Percentiles rank a stretch among this genome's conserved stretches.
Evolutionary conservation across 768 basidiomycete genomes (phyloP).

Genomic region (Infundibulicybe gibba): DNA sequence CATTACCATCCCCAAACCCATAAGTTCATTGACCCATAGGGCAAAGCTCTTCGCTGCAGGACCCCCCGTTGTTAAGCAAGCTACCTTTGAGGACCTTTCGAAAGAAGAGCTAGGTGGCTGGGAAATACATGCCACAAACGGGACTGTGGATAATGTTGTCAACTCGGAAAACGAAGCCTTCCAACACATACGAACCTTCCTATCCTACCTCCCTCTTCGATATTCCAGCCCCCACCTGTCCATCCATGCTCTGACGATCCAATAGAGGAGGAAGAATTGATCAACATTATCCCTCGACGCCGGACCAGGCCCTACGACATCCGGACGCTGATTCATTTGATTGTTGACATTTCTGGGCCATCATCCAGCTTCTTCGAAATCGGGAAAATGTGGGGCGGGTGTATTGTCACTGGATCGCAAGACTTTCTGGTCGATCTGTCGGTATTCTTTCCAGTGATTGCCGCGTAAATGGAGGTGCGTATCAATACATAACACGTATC

Average conservation of each 20-base stretch:
- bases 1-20: not conserved
- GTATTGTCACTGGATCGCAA: constrained; percentile 36
- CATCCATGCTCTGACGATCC: constrained; percentile 15
- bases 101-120: constrained; percentile 32
- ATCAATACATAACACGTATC: not conserved
- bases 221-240: constrained; percentile 30
- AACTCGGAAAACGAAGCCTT: constrained; percentile 33
- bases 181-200: constrained; percentile 27
- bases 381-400: constrained; percentile 31
- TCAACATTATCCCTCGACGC: constrained; percentile 32
- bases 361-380: constrained; percentile 14
- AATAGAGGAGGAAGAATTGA: constrained; percentile 29
- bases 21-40: not conserved
- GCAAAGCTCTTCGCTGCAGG: constrained; percentile 26
- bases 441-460: constrained; percentile 36
- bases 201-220: constrained; percentile 38
- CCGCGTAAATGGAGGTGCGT: constrained; percentile 30
- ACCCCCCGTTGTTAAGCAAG: constrained; percentile 32
- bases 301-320: constrained; percentile 31
- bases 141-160: constrained; percentile 32
- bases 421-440: constrained; percentile 28
- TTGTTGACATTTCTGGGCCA: constrained; percentile 22
- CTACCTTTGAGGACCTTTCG: constrained; percentile 30
- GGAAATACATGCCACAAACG: constrained; percentile 33
- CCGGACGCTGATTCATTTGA: constrained; percentile 26